Evolutionary conservation across 2,329 filamentous ascomycete genomes (phyloP).

Genomic region (Anthostomella pinea): DNA sequence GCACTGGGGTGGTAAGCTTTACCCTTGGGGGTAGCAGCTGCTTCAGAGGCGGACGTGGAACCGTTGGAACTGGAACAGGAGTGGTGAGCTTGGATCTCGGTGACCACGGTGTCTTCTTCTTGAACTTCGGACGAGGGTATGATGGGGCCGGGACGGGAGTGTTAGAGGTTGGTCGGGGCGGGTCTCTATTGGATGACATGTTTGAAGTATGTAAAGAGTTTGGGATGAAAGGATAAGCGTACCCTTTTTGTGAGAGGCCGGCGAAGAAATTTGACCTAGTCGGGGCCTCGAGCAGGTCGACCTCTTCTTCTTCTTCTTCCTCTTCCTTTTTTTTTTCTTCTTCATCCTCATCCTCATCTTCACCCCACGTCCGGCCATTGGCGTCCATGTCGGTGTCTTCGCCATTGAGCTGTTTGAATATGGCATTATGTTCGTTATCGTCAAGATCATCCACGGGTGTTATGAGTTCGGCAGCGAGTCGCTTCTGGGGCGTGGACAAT

Average conservation of each 20-base stretch:
- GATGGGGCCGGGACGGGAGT: conserved; percentile 12
- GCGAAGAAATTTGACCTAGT: conserved; percentile 4
- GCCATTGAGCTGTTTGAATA: conserved; percentile 28
- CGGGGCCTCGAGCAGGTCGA: background rate
- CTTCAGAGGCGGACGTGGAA: conserved; percentile 4
- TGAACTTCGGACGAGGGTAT: conserved; percentile 9
- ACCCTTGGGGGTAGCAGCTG: background rate
- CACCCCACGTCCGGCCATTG: conserved; percentile 7
- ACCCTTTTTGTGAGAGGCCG: conserved; percentile 12
- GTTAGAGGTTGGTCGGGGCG: background rate
- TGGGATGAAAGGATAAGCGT: conserved; percentile 12
- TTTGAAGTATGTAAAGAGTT: conserved; percentile 7
- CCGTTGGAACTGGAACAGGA: conserved; percentile 14
- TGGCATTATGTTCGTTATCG: conserved; percentile 27
- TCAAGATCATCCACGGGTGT: conserved; percentile 21
- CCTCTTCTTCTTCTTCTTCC: conserved; percentile 1
- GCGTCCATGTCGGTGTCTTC: conserved; percentile 12
- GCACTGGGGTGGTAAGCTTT: conserved; percentile 9
- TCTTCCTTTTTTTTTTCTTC: background rate
- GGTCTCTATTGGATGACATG: conserved; percentile 4
- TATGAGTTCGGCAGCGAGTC: conserved; percentile 10
- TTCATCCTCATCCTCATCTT: conserved; percentile 3
- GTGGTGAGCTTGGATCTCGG: conserved; percentile 11
- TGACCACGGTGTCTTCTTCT: conserved; percentile 4
- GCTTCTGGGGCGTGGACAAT: conserved; percentile 40